A percentile compares a stretch with the other conserved stretches of the same genome.
phyloP scores from a whole-genome alignment of 306 rosid species.

The Herpetospermum pedunculosum region DNA sequence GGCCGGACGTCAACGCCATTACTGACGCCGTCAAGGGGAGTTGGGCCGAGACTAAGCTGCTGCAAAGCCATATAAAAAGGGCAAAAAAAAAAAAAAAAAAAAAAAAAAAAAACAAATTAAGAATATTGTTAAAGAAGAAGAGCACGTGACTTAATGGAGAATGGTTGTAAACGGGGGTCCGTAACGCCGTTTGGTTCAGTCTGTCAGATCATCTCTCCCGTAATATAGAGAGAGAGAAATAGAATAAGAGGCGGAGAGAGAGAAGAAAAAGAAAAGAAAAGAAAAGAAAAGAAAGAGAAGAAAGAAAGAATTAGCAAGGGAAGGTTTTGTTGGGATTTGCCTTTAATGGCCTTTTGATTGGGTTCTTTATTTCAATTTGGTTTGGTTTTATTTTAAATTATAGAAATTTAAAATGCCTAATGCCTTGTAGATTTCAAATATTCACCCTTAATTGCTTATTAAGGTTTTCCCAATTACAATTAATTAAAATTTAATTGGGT shows the following conservation, averaged over 20 bases:
- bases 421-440: slow-evolving; percentile 14
- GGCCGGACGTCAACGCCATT: slow-evolving; percentile 43
- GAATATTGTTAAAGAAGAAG: not conserved
- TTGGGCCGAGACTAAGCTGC: slow-evolving; percentile 24
- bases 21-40: slow-evolving; percentile 29
- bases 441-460: slow-evolving; percentile 47
- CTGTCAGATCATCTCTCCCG: slow-evolving; percentile 6
- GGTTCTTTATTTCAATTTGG: slow-evolving; percentile 3
- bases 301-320: not conserved
- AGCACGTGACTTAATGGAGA: slow-evolving; percentile 50
- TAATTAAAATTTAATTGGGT: slow-evolving; percentile 25
- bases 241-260: slow-evolving; percentile 23
- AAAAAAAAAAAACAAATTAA: not conserved
- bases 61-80: slow-evolving; percentile 48
- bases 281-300: not conserved
- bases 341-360: not conserved
- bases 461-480: slow-evolving; percentile 29
- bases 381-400: not conserved
- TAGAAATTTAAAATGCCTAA: slow-evolving; percentile 1
- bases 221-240: slow-evolving; percentile 1
- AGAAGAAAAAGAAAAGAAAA: not conserved
- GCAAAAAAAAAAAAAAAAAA: not conserved
- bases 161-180: slow-evolving; percentile 49
- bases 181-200: slow-evolving; percentile 53
- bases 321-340: not conserved